Percentiles rank a stretch among this genome's conserved stretches.
phyloP scores from a whole-genome alignment of 176 grass and related monocot genomes.

The Cenchrus americanus region DNA sequence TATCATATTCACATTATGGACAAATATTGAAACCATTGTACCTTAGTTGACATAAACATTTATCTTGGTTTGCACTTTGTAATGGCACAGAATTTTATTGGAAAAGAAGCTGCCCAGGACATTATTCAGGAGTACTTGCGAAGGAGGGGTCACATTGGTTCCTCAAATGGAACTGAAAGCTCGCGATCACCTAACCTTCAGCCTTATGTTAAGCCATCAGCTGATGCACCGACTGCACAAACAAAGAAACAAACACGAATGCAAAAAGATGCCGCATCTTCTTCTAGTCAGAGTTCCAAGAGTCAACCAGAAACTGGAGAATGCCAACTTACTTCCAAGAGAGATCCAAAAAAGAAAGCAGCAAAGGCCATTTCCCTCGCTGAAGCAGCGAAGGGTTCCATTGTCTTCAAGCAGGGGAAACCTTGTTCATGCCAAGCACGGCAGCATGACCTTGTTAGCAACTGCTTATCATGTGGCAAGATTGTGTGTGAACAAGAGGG shows the following conservation, averaged over 20 bases:
- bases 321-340: slow-evolving; percentile 49
- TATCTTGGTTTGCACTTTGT: neutral
- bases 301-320: slow-evolving; percentile 53
- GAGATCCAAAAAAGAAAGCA: slow-evolving; percentile 77
- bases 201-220: slow-evolving; percentile 63
- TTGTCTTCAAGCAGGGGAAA: slow-evolving; percentile 96
- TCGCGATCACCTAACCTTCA: slow-evolving; percentile 47
- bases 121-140: slow-evolving; percentile 88
- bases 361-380: slow-evolving; percentile 76
- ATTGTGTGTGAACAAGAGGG: slow-evolving; percentile 99
- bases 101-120: slow-evolving; percentile 68
- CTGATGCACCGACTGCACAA: slow-evolving; percentile 48
- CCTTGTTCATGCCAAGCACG: slow-evolving; percentile 96
- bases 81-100: slow-evolving; percentile 81
- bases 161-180: slow-evolving; percentile 45
- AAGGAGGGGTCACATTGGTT: slow-evolving; percentile 63
- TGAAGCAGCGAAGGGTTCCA: slow-evolving; percentile 84
- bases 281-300: slow-evolving; percentile 59
- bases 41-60: slow-evolving; percentile 17
- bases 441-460: slow-evolving; percentile 86
- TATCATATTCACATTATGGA: slow-evolving; percentile 16
- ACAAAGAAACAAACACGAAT: slow-evolving; percentile 63
- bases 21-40: slow-evolving; percentile 15
- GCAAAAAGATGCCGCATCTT: slow-evolving; percentile 57
- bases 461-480: slow-evolving; percentile 98